These are phyloP conservation scores for Vitis rotundifolia DNA, from an alignment of 164 flowering plant species.

Conservation along the genomic window DNA sequence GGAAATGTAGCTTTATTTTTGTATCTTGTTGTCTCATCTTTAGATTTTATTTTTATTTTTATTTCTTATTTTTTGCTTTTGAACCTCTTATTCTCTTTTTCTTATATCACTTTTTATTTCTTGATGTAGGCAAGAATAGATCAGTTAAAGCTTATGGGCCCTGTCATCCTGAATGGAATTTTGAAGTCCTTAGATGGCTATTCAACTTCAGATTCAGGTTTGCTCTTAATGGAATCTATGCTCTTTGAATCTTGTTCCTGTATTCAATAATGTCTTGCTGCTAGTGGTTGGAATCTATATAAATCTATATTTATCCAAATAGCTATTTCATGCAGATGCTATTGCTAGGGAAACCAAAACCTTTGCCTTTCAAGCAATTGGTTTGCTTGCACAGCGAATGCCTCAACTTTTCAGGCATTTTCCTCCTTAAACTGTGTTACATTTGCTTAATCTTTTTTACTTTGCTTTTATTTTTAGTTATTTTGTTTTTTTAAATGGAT, in stretches of 20 bases:
- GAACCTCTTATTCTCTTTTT: not conserved
- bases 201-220: conserved; percentile 68
- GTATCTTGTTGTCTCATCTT: not conserved
- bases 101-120: conserved; percentile 4
- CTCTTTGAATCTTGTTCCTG: not conserved
- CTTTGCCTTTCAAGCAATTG: conserved; percentile 91
- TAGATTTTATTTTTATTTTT: not conserved
- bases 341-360: conserved; percentile 65
- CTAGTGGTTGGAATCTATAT: not conserved
- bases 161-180: conserved; percentile 78
- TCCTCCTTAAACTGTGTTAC: too few relatives aligned
- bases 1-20: too few relatives aligned
- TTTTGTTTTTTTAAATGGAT: not conserved
- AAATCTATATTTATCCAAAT: not conserved
- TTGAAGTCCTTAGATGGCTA: conserved; percentile 71
- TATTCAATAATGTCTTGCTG: not conserved
- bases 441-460: not conserved
- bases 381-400: conserved; percentile 89
- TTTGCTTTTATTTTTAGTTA: not conserved
- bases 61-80: not conserved
- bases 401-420: conserved; percentile 89
- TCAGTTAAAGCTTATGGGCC: conserved; percentile 93
- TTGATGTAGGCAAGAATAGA: conserved; percentile 69
- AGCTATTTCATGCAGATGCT: conserved; percentile 37
- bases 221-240: not conserved